A percentile compares a stretch with the other conserved stretches of the same genome.
Evolutionary conservation across 257 asterid genomes (phyloP).

Genomic region (Coffea eugenioides): DNA sequence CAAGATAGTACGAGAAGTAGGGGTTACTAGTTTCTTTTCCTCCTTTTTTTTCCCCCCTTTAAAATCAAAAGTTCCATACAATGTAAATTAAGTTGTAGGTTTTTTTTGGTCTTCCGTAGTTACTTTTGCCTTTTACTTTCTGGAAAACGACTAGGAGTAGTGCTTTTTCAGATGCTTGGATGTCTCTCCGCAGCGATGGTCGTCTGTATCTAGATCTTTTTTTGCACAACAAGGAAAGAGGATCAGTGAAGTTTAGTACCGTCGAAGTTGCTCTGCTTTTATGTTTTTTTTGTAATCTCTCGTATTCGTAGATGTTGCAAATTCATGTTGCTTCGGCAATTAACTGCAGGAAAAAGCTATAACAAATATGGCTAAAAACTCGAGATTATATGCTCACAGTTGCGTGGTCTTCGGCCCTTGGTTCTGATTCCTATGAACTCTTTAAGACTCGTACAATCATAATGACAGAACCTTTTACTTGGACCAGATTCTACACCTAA

Average conservation of each 20-base stretch:
- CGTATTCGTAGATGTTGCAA: not conserved
- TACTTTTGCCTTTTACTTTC: not conserved
- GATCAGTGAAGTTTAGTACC: not conserved
- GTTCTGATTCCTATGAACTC: not conserved
- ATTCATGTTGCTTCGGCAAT: not conserved
- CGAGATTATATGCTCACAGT: not conserved
- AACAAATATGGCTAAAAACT: not conserved
- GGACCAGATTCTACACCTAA: not conserved
- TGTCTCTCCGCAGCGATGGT: not conserved
- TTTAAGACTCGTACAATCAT: not conserved
- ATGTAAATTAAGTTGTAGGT: constrained; percentile 4
- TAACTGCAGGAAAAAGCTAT: not conserved
- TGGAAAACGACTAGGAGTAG: not conserved
- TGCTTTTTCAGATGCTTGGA: not conserved
- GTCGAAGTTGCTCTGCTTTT: not conserved
- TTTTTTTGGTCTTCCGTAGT: not conserved
- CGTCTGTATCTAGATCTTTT: not conserved
- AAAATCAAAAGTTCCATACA: not conserved
- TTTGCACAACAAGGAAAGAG: not conserved
- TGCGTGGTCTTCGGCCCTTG: not conserved
- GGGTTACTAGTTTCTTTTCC: constrained; percentile 23
- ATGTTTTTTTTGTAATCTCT: not conserved
- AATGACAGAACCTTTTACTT: not conserved
- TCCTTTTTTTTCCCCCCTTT: too few relatives aligned
- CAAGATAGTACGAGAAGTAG: constrained; percentile 26